Base-by-base conservation (phyloP, 495 filamentous ascomycete genomes). In the Penicillium atrosanguineum region DNA sequence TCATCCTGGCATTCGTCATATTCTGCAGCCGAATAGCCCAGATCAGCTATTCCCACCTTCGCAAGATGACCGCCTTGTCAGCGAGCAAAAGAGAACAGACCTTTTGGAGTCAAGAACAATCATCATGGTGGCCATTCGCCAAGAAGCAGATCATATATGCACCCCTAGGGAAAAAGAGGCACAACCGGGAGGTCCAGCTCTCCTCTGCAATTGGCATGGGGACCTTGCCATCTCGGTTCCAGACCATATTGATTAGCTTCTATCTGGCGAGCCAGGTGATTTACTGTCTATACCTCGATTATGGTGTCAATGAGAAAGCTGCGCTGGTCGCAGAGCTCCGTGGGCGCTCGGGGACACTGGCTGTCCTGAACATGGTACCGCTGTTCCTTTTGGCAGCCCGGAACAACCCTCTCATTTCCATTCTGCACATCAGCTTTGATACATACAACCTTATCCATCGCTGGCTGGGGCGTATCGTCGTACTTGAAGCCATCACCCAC, bases 361-460 rank as follows among this genome's bases (percentile, higher is more conserved):
- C 93, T 1, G 76, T 86, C 21, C 81, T 95, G 53, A 98, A 95
- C 69, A 87, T 97, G 86, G 80, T 96, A n/a, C 90, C 91, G 6
- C 79, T 96, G 19, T 82, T 98, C 57, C 74, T 97, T 48, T 82
- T 97, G 53, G 93, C 91, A 15, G 85, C 90, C 19, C 86, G 93
- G 59, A 97, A 97, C 74, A 97, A 96, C 66, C 90, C 90, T 15
- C 73, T 97, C n/a, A 96, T 96, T 55, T 66, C 76, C 6, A 69
- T 95, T 14, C 77, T 96, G 58, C 84, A 83, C 25, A 84, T 97
- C 70, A 93, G 89, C 68, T 98, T 96, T 71, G 95, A 98, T 73
- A 96, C 92, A 0, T 97, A 91, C 79, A 97, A 97, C 69, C 77
- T 97, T 25, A 72, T 97, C 26, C 94, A 98, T 69, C 86, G 94